Evolutionary conservation across 139 green algal species (phyloP).

Genomic region (Axilococcus clingmanii): DNA sequence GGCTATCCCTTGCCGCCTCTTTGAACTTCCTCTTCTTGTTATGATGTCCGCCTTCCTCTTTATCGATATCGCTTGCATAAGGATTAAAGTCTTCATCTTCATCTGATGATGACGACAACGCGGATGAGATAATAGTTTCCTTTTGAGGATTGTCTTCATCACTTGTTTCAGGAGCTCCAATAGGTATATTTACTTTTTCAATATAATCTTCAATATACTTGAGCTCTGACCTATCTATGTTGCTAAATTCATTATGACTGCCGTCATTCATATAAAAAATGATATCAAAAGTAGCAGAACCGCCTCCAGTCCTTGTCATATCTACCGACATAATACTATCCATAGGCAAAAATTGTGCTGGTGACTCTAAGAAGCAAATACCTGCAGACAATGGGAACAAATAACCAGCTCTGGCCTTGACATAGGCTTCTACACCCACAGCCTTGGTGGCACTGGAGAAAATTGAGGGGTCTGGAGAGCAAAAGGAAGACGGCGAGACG

Average conservation of each 20-base stretch:
- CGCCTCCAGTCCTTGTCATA: constrained; percentile 19
- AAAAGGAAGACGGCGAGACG: constrained; percentile 1
- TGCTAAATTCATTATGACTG: constrained; percentile 19
- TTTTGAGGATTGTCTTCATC: constrained; percentile 6
- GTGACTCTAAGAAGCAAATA: constrained; percentile 29
- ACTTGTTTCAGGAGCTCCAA: constrained; percentile 8
- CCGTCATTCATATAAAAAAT: constrained; percentile 17
- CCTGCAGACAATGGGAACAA: constrained; percentile 21
- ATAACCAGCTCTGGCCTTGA: constrained; percentile 19
- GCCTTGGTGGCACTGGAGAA: constrained; percentile 1
- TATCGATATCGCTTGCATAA: constrained; percentile 2
- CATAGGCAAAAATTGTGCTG: constrained; percentile 24
- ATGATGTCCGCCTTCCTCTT: constrained; percentile 1
- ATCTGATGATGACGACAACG: constrained; percentile 6
- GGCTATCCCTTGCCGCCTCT: not conserved
- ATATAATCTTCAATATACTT: constrained; percentile 11
- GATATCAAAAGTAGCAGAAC: constrained; percentile 34
- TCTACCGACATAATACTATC: constrained; percentile 17
- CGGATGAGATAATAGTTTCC: not conserved
- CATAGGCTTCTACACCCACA: constrained; percentile 13
- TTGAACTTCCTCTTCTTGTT: constrained; percentile 14
- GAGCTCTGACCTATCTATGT: constrained; percentile 12
- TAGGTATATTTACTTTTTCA: constrained; percentile 3
- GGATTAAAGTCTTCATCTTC: constrained; percentile 27
- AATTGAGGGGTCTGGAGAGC: not conserved